Base-by-base conservation (phyloP, 148 eudicot species). In the Persicaria tinctoria region DNA sequence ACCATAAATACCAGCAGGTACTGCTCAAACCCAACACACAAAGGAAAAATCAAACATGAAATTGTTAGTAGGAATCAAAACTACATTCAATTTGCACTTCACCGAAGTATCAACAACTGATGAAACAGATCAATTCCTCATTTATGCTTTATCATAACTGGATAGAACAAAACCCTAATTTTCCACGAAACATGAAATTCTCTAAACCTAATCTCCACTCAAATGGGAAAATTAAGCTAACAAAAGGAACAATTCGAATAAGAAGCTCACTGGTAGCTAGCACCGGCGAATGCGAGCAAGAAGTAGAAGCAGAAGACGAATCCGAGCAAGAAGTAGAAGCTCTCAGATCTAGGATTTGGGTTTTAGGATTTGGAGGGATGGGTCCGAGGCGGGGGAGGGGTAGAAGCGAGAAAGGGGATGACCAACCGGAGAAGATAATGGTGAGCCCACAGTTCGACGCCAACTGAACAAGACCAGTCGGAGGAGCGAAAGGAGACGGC, bases 1-100 rank as follows among this genome's bases (percentile, higher is more conserved):
- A 95, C 97, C 99, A 70, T 95, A 95, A 73, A 95, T 95, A 82
- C 99, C 99, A 72, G 99, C 99, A 17, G 99, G 99, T 60, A 70
- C 73, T 70, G 73, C 73, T n/a, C 38, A 70, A 16, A 50, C 73
- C 47, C 73, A 70, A 27, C 32, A 27, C 32, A 27, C 32, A 27
- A 1, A 23, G 48, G 13, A 54, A 54, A 77, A 79, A 74, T 32
- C 17, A 57, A 75, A 73, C 17, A 66, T 6, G 63, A 51, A 75
- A 72, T 9, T 70, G 75, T 64, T 56, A 49, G 41, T n/a, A 62
- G 11, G 32, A 9, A 27, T 45, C 12, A 63, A 63, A 64, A 47
- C 48, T 64, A 64, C 3, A 38, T 1, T 38, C 14, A 62, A 23
- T 32, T 62, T 27, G 45, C 16, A 59, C 32, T 20, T 23, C 12